Evolutionary conservation across 192 early-diverging fungal genomes (phyloP), one percentile per base, ranked within the genome.

Genomic region (Entomortierella chlamydospora): DNA sequence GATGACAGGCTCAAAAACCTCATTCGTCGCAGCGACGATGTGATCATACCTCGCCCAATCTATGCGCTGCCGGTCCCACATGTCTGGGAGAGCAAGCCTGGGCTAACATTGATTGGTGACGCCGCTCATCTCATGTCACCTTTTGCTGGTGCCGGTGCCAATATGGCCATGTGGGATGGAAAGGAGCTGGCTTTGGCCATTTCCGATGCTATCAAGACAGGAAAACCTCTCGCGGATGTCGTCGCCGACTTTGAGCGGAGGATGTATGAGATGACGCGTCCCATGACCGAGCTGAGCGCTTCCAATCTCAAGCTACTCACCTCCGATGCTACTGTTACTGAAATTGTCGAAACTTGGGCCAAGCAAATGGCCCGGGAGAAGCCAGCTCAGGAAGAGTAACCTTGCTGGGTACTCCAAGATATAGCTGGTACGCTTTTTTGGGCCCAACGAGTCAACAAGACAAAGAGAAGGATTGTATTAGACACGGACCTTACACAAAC

Each of bases 81-180:
- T 61, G n/a, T 45, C 20, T 86, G 83, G 81, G 23, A 54, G 12
- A 50, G 22, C 20, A 42, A 72, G 25, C 53, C 76, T 12, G 81
- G 81, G 26, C 45, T 85, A 55, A 85, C 82, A 12, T 57, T 86
- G 28, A 30, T 86, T 15, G 85, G 85, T 37, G 85, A 86, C 60
- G 85, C 85, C 17, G 85, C 85, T 15, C 85, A 86, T 42, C 54
- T 85, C 12, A 86, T 85, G 83, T 66, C 82, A 25, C 85, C 85
- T 26, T 84, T 84, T 78, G 65, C 74, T n/a, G 85, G 85, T 34
- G 83, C 86, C 55, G 85, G 85, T 4, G 85, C 81, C 20, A 86
- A 86, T 67, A 49, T 81, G 71, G 85, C 85, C 4, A 62, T 84
- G 57, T 60, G 58, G 37, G 58, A 60, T 45, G 58, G 58, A 45